Percentiles rank a stretch among this genome's conserved stretches.
These are phyloP conservation scores for Biscogniauxia sp. DNA, from an alignment of 2,329 filamentous ascomycete species.

Conservation along the genomic window DNA sequence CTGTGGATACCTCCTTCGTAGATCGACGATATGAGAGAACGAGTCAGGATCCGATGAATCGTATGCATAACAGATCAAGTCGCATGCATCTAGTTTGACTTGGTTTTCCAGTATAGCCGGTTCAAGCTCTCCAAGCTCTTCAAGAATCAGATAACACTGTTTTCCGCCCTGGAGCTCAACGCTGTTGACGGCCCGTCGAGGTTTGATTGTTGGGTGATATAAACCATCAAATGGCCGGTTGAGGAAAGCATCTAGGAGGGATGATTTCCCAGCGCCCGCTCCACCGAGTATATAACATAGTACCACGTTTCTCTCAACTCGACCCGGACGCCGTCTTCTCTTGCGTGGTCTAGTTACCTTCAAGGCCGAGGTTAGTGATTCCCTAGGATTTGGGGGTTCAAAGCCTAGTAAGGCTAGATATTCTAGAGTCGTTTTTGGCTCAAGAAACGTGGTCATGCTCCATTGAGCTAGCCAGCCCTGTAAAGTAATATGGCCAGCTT, in stretches of 20 bases:
- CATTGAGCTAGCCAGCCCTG: conserved; percentile 98
- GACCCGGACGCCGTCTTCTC: conserved; percentile 73
- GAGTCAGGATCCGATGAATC: conserved; percentile 96
- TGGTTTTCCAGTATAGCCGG: conserved; percentile 91
- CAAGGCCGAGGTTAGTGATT: conserved; percentile 76
- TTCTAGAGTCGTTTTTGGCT: conserved; percentile 90
- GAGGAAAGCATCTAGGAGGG: conserved; percentile 86
- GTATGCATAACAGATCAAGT: conserved; percentile 92
- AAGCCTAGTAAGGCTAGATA: conserved; percentile 97
- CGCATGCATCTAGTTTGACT: conserved; percentile 85
- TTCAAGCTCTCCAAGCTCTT: conserved; percentile 94
- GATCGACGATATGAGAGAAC: conserved; percentile 83
- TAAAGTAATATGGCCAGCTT: conserved; percentile 90
- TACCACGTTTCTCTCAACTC: conserved; percentile 92
- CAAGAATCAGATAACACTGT: conserved; percentile 93
- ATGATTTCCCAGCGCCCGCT: conserved; percentile 83
- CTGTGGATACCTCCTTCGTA: conserved; percentile 76
- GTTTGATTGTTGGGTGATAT: conserved; percentile 93
- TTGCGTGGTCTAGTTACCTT: conserved; percentile 93
- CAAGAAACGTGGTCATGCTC: conserved; percentile 99
- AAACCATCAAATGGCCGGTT: conserved; percentile 80
- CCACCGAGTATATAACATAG: conserved; percentile 90
- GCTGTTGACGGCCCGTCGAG: conserved; percentile 89
- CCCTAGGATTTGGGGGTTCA: conserved; percentile 73
- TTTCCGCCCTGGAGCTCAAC: conserved; percentile 95